phyloP scores from a whole-genome alignment of 331 rosid genomes.

The Phaseolus coccineus region DNA sequence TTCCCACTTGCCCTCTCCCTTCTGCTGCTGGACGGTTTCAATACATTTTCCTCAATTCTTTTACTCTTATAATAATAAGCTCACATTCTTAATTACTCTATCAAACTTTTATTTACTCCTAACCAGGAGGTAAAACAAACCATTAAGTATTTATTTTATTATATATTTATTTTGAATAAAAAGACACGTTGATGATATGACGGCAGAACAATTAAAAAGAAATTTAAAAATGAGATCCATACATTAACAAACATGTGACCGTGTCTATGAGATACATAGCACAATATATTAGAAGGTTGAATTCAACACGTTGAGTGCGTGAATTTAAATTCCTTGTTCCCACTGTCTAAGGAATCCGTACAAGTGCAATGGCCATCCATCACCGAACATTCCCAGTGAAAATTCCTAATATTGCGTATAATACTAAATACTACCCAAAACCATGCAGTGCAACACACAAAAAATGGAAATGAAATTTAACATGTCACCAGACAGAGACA shows the following conservation, averaged over 20 bases:
- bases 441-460: neutral
- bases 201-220: neutral
- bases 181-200: neutral
- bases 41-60: too few species aligned
- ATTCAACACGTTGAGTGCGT: slow-evolving; percentile 9
- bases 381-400: neutral
- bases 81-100: too few species aligned
- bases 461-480: neutral
- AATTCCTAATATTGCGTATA: neutral
- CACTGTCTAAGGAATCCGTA: neutral
- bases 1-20: neutral
- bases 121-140: too few species aligned
- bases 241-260: neutral
- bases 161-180: neutral
- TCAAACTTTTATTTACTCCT: too few species aligned
- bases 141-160: neutral
- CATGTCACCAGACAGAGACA: neutral
- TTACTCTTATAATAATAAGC: too few species aligned
- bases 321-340: slow-evolving; percentile 13
- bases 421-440: neutral
- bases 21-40: neutral
- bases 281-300: neutral
- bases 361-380: slow-evolving; percentile 10
- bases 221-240: neutral
- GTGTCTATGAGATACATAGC: too few species aligned